Conservation (phyloP, 2,329 filamentous ascomycete species). For the Sphaerulina vaccinii region DNA sequence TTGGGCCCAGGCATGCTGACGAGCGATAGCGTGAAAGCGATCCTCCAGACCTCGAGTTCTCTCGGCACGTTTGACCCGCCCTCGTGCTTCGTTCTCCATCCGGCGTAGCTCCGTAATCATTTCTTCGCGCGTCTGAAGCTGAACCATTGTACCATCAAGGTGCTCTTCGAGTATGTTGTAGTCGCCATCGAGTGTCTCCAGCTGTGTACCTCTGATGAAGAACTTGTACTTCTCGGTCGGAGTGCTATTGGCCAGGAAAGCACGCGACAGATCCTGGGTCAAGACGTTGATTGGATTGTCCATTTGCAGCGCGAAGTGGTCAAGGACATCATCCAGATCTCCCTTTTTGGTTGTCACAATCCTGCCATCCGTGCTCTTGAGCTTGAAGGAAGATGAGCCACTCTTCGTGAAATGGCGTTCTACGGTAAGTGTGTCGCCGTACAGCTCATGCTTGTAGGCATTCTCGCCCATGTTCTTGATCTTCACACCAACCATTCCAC, state of each 20-base stretch:
- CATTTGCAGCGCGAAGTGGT: conserved; percentile 89
- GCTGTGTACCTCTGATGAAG: conserved; percentile 89
- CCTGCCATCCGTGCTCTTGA: conserved; percentile 70
- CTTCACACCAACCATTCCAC: conserved; percentile 70
- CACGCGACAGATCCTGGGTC: conserved; percentile 90
- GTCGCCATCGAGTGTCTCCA: conserved; percentile 88
- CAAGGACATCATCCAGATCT: conserved; percentile 88
- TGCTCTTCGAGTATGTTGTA: conserved; percentile 81
- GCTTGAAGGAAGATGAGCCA: conserved; percentile 73
- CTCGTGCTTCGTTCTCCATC: conserved; percentile 60
- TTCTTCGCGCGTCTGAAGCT: conserved; percentile 60
- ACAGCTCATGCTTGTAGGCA: conserved; percentile 79
- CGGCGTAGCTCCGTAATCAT: conserved; percentile 62
- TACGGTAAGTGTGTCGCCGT: conserved; percentile 82
- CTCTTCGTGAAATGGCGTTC: conserved; percentile 80
- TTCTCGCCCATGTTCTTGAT: conserved; percentile 88
- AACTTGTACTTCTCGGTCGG: conserved; percentile 90
- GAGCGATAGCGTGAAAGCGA: conserved; percentile 52
- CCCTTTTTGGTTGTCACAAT: conserved; percentile 78
- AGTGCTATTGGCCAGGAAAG: conserved; percentile 84
- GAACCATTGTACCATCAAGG: conserved; percentile 68
- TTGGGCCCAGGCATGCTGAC: conserved; percentile 82
- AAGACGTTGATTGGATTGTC: conserved; percentile 96
- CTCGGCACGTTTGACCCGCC: conserved; percentile 63
- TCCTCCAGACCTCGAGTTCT: conserved; percentile 63